A percentile compares a stretch with the other conserved stretches of the same genome.
Evolutionary conservation across 306 rosid genomes (phyloP).

Genomic region (Prunus mume): DNA sequence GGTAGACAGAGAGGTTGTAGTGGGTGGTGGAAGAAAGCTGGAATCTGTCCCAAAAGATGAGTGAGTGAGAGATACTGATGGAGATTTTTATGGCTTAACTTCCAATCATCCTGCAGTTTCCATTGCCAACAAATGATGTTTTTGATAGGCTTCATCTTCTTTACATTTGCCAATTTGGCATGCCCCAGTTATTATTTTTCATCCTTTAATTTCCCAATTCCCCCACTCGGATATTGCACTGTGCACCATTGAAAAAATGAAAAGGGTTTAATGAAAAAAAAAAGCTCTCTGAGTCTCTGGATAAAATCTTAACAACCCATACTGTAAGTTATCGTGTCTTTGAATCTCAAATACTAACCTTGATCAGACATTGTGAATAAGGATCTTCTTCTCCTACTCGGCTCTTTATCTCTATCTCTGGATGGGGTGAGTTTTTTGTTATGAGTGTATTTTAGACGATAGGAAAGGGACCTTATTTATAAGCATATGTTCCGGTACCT

Average conservation of each 20-base stretch:
- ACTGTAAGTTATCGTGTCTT: too few relatives aligned
- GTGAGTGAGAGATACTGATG: background rate
- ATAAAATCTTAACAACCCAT: background rate
- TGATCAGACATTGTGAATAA: too few relatives aligned
- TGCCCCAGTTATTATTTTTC: background rate
- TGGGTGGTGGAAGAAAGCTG: conserved; percentile 7
- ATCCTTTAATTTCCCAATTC: background rate
- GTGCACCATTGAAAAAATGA: background rate
- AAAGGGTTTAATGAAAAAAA: background rate
- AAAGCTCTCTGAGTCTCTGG: too few relatives aligned
- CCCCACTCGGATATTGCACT: background rate
- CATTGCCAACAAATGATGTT: background rate
- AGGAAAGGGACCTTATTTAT: too few relatives aligned
- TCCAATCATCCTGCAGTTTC: background rate
- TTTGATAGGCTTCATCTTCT: background rate
- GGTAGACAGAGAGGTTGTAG: background rate
- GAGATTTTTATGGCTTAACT: conserved; percentile 8
- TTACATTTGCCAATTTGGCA: background rate
- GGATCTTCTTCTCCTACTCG: too few relatives aligned
- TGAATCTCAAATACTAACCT: too few relatives aligned
- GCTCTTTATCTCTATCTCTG: too few relatives aligned
- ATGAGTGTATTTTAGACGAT: too few relatives aligned
- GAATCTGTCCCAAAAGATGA: background rate
- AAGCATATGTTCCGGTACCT: too few relatives aligned
- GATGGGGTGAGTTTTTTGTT: too few relatives aligned